A percentile compares a stretch with the other conserved stretches of the same genome.
Conservation (phyloP, 345 rosid species). For the Eucalyptus pauciflora region DNA sequence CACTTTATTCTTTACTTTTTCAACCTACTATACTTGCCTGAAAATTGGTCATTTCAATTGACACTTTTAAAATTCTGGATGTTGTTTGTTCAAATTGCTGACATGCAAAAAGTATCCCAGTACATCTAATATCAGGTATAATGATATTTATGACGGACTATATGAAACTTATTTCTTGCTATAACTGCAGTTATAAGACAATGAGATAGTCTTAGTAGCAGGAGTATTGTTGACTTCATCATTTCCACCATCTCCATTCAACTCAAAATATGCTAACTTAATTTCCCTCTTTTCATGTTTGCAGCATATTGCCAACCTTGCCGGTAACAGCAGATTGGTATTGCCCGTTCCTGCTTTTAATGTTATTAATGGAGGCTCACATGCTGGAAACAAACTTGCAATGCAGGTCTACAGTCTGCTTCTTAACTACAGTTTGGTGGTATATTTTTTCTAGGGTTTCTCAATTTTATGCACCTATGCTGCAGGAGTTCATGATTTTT, state of each 20-base stretch:
- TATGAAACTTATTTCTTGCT: background rate
- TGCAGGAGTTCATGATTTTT: conserved; percentile 93
- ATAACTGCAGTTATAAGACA: background rate
- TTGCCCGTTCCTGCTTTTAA: conserved; percentile 95
- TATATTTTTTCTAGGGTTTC: background rate
- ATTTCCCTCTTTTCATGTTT: background rate
- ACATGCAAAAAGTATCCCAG: background rate
- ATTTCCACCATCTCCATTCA: background rate
- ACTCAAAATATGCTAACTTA: background rate
- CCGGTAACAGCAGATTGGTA: conserved; percentile 80
- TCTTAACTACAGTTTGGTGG: background rate
- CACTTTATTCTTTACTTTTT: no score
- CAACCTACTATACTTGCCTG: background rate
- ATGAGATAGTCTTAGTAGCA: background rate
- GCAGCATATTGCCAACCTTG: conserved; percentile 90
- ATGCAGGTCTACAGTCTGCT: conserved; percentile 48
- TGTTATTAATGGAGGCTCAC: conserved; percentile 98
- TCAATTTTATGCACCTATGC: background rate
- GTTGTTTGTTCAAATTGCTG: background rate
- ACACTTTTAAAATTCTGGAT: background rate
- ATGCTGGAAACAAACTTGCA: conserved; percentile 96
- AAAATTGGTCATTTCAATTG: background rate
- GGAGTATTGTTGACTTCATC: background rate
- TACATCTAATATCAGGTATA: background rate
- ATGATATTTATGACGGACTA: background rate